Conservation (phyloP, 352 stramenopile species). For the Globisporangium cylindrosporum region DNA sequence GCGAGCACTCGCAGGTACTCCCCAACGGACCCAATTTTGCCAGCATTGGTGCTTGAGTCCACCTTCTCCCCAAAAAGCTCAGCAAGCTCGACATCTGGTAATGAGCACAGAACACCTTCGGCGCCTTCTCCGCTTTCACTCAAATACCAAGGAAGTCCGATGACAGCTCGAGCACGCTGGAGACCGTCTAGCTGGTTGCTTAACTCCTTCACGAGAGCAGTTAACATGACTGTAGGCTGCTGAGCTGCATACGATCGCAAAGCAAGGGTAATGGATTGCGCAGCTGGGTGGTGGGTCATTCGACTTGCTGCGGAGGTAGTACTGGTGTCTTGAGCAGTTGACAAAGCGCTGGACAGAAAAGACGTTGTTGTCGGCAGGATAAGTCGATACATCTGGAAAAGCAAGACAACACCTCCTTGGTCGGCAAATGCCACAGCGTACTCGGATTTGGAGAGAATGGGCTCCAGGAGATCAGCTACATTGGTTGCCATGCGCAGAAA, state of each 20-base stretch:
- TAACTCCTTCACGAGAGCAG: conserved; percentile 63
- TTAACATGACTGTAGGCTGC: conserved; percentile 82
- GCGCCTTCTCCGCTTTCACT: conserved; percentile 51
- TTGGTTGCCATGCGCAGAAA: conserved; percentile 72
- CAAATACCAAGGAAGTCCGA: conserved; percentile 39
- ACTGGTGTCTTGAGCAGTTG: conserved; percentile 8
- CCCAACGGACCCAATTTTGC: conserved; percentile 44
- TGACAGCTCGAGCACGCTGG: conserved; percentile 29
- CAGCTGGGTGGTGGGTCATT: conserved; percentile 87
- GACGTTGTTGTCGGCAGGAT: conserved; percentile 81
- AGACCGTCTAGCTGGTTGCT: conserved; percentile 47
- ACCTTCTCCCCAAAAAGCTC: conserved; percentile 13
- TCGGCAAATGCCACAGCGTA: conserved; percentile 90
- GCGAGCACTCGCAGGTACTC: conserved; percentile 70
- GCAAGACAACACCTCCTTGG: conserved; percentile 82
- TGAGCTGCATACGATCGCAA: conserved; percentile 88
- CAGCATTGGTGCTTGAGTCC: conserved; percentile 7
- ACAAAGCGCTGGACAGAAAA: conserved; percentile 65
- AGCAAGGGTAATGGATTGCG: conserved; percentile 85
- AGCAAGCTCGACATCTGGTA: conserved; percentile 58
- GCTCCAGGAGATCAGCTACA: conserved; percentile 92
- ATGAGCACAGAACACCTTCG: conserved; percentile 55
- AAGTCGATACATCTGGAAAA: conserved; percentile 90
- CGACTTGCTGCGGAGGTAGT: conserved; percentile 13
- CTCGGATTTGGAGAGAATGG: conserved; percentile 93